Base-by-base conservation (phyloP, 306 rosid genomes). In the Lathyrus sativus region DNA sequence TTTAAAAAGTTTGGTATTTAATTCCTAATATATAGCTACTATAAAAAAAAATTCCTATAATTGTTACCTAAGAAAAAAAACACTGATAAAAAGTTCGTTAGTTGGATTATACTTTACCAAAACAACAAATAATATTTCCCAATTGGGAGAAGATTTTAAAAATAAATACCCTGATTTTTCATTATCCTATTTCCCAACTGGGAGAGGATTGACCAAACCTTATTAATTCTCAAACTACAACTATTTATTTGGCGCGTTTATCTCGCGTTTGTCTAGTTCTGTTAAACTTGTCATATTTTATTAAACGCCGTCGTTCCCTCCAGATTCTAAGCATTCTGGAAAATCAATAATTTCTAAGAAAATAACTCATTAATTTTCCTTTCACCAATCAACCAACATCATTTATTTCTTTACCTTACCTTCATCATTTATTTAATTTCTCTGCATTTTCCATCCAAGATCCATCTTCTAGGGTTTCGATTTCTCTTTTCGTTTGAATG, bases 401-500 rank as follows among this genome's bases (percentile, higher is more conserved):
- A 46, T 66, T 65, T 29, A 65, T 45, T 45, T 28, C 11, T 17
- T 38, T 37, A 5, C 7, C 31, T 26, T n/a, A 11, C 1, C 2
- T 19, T 22, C 29, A 61, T 19, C 2, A 2, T 18, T 22, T 14
- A 59, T 26, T 38, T 33, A 33, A 35, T 54, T 24, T 54, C 17
- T 24, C 9, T 29, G 19, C 29, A 1, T 13, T 1, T 39, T 62
- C 35, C 1, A 41, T 19, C 6, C 37, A 41, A 62, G 2, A 42
- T 41, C 18, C 68, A 10, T 29, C 9, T 26, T 9, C 44, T 72
- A 41, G 84, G 80, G 65, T 79, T 79, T 51, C 39, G 13, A 46
- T 65, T 49, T 5, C 9, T 56, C 39, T 28, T 48, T 13, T 28
- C 15, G 0, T 12, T 57, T 41, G 41, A 3, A 90, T 93, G 99